Evolutionary conservation across 2,329 filamentous ascomycete species (phyloP).

Genomic region (Penicillium sp.): DNA sequence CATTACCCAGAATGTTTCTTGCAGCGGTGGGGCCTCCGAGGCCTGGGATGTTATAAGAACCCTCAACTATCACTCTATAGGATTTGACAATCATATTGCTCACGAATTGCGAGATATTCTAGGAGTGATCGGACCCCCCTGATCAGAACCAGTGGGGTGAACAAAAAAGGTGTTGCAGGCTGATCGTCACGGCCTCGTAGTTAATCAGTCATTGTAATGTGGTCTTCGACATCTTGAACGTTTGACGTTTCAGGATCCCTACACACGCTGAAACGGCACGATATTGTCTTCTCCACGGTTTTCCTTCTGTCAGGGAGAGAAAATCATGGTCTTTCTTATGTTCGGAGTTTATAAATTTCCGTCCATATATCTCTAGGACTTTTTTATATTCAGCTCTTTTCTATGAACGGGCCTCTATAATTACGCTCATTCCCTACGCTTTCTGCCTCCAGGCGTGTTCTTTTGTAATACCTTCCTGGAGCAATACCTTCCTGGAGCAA

Average conservation of each 20-base stretch:
- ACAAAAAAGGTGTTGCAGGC: constrained; percentile 1
- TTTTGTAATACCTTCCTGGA: not conserved
- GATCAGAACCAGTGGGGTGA: not conserved
- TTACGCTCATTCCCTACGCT: constrained; percentile 1
- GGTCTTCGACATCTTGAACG: constrained; percentile 1
- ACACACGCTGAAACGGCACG: not conserved
- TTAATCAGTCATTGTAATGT: constrained; percentile 1
- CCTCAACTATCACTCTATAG: not conserved
- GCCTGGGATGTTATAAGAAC: constrained; percentile 1
- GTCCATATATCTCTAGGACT: not conserved
- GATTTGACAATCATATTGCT: constrained; percentile 1
- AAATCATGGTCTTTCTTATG: constrained; percentile 1
- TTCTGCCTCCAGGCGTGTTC: constrained; percentile 1
- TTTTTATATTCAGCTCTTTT: constrained; percentile 1
- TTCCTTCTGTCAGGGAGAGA: constrained; percentile 1
- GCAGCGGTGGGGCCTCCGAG: not conserved
- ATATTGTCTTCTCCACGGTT: not conserved
- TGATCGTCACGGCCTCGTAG: not conserved
- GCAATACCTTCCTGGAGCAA: too few species aligned
- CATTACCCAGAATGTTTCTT: constrained; percentile 1
- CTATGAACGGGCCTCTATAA: constrained; percentile 2
- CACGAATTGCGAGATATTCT: constrained; percentile 1
- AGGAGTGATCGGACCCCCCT: not conserved
- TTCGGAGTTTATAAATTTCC: constrained; percentile 1
- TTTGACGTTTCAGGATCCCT: not conserved